A percentile compares a stretch with the other conserved stretches of the same genome.
phyloP scores from a whole-genome alignment of 2,329 filamentous ascomycete genomes.

The Fusarium brachygibbosum region DNA sequence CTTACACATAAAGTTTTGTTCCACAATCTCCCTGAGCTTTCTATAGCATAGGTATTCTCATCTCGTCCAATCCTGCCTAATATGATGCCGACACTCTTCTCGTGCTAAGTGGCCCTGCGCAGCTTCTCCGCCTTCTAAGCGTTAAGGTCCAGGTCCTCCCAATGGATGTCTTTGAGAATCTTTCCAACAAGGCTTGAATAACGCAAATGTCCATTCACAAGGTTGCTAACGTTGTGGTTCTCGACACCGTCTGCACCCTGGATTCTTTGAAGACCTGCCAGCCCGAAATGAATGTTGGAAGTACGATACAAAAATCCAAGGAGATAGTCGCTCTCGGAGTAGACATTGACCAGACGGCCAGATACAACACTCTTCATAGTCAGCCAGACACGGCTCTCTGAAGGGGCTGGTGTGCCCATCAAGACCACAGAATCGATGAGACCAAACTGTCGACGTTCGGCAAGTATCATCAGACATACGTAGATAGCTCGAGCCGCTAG shows the following conservation, averaged over 20 bases:
- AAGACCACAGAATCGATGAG: constrained; percentile 87
- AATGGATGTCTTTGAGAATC: constrained; percentile 75
- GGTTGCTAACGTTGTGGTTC: constrained; percentile 75
- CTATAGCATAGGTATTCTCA: constrained; percentile 21
- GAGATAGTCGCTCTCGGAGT: constrained; percentile 87
- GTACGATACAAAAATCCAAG: constrained; percentile 90
- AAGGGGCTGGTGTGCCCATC: constrained; percentile 85
- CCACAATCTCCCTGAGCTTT: constrained; percentile 9
- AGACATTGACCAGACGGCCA: constrained; percentile 91
- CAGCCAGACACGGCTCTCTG: constrained; percentile 79
- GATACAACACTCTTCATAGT: constrained; percentile 82
- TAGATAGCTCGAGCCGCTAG: constrained; percentile 88
- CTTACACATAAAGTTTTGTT: constrained; percentile 37
- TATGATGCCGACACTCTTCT: constrained; percentile 37
- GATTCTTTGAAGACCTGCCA: constrained; percentile 85
- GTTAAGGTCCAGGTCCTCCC: constrained; percentile 72
- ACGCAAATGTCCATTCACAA: constrained; percentile 76
- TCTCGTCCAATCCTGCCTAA: constrained; percentile 23
- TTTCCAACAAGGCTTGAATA: constrained; percentile 77
- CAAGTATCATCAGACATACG: constrained; percentile 82
- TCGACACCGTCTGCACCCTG: constrained; percentile 75
- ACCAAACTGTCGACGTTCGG: constrained; percentile 85
- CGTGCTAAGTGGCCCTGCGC: constrained; percentile 39
- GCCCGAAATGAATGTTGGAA: constrained; percentile 83
- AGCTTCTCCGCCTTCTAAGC: constrained; percentile 47